Base-by-base conservation (phyloP, 2,329 filamentous ascomycete species). In the Pyricularia sp. region DNA sequence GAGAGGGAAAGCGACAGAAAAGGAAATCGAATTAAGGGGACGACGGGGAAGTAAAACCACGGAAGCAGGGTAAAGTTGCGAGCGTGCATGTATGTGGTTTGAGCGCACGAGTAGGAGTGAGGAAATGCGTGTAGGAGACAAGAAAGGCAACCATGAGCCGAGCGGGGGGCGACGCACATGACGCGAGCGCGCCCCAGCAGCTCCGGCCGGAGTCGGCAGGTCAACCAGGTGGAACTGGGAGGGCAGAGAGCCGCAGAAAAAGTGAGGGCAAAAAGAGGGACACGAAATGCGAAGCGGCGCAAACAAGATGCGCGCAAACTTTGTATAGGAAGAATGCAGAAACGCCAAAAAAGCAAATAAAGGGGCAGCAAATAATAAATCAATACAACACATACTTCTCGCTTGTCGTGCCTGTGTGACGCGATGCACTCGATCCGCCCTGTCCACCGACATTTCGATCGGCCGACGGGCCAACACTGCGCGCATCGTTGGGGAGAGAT, bases 331-430 rank as follows among this genome's bases (percentile, higher is more conserved):
- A 66, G 42, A 69, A 23, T 36, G 33, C 17, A 64, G 28, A 68
- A 66, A 65, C 70, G 28, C 69, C 68, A 66, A 69, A 64, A 14
- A 31, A 66, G n/a, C n/a, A 42, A 14, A 26, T 42, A 36, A 36
- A 67, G 3, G n/a, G 26, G 33, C 30, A 26, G 64, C 59, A 65
- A 65, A 64, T 42, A 59, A 66, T n/a, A 63, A 70, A 58, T 67
- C 66, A 55, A 72, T 50, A 69, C 6, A 69, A 50, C 26, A 85
- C 85, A 79, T 79, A 88, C 86, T 88, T 88, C 73, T 88, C 86
- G 55, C 78, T 79, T 69, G 75, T 80, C 67, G 80, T 73, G 72
- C 82, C 81, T 67, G 81, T 77, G 73, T 83, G 83, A 73, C 84
- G 83, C 72, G 83, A 80, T 68, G 79, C 78, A 70, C 77, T 78